Evolutionary conservation across 306 rosid species (phyloP), one percentile per base, ranked within the genome.

Genomic region (Pterocarpus santalinus): DNA sequence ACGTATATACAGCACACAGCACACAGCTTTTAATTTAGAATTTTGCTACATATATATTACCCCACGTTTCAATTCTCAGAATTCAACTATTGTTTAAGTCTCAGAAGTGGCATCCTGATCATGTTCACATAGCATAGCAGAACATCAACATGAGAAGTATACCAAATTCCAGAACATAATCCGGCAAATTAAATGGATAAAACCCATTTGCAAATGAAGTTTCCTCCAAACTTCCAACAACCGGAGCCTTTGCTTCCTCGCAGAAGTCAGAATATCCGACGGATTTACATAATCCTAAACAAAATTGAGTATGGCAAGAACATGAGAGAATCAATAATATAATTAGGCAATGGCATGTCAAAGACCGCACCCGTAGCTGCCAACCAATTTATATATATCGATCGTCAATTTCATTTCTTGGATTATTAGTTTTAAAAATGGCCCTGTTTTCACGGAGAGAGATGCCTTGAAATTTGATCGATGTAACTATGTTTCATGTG

Each of bases 201-300:
- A 47, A 10, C 30, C 73, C 65, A 56, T 58, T 71, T 77, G 28
- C 46, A 9, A 38, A 68, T 82, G 92, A 91, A 88, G 85, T 75
- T 91, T 88, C 93, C 87, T 87, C 62, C 58, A 43, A 51, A 52
- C 79, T 86, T 84, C 89, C 91, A 53, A 56, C 73, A 76, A 77
- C 62, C 73, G 64, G 65, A 60, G 39, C 53, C 76, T 73, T 15
- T 2, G 49, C 33, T 76, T 66, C 12, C 52, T 81, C 78, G 65
- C 47, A 43, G 10, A 43, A 43, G 47, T 8, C 77, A 55, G 85
- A 33, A 82, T 72, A 84, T 81, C 86, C 85, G 82, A 82, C 80
- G 86, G 43, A 46, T 68, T 62, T 52, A n/a, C 72, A 81, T 84
- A 67, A 80, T 16, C 69, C 39, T 73, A 58, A 79, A 82, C 22